Conservation (phyloP, 352 stramenopile species). For the Peronospora belbahrii region DNA sequence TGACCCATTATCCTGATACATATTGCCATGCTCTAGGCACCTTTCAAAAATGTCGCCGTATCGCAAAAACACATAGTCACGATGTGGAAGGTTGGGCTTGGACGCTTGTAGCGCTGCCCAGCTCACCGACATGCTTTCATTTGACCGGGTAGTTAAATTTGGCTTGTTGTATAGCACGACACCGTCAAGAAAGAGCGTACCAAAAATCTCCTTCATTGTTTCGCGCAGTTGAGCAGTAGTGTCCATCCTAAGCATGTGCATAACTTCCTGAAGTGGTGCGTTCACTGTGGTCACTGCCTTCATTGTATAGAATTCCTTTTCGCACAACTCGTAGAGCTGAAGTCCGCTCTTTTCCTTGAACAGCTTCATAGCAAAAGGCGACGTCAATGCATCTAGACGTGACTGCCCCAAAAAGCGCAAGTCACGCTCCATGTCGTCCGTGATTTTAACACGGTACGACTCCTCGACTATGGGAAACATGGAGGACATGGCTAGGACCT, state of each 20-base stretch:
- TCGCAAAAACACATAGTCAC: slow-evolving; percentile 82
- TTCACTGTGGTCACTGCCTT: no score
- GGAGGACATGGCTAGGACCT: slow-evolving; percentile 39
- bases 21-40: no score
- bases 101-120: slow-evolving; percentile 76
- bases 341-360: slow-evolving; percentile 82
- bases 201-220: slow-evolving; percentile 78
- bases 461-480: slow-evolving; percentile 84
- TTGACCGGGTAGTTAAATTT: slow-evolving; percentile 36
- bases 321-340: slow-evolving; percentile 79
- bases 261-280: slow-evolving; percentile 76
- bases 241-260: slow-evolving; percentile 75
- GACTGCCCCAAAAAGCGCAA: slow-evolving; percentile 78
- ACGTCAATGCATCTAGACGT: slow-evolving; percentile 71
- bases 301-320: no score
- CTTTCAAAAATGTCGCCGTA: slow-evolving; percentile 18
- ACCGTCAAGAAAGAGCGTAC: slow-evolving; percentile 79
- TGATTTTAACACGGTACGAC: slow-evolving; percentile 71
- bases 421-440: slow-evolving; percentile 76
- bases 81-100: slow-evolving; percentile 76
- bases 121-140: slow-evolving; percentile 66
- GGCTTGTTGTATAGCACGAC: slow-evolving; percentile 61
- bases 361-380: slow-evolving; percentile 57
- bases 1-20: no score
- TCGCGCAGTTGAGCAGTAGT: slow-evolving; percentile 55